Conservation (phyloP, 768 basidiomycete genomes). For the Hysterangium stoloniferum region DNA sequence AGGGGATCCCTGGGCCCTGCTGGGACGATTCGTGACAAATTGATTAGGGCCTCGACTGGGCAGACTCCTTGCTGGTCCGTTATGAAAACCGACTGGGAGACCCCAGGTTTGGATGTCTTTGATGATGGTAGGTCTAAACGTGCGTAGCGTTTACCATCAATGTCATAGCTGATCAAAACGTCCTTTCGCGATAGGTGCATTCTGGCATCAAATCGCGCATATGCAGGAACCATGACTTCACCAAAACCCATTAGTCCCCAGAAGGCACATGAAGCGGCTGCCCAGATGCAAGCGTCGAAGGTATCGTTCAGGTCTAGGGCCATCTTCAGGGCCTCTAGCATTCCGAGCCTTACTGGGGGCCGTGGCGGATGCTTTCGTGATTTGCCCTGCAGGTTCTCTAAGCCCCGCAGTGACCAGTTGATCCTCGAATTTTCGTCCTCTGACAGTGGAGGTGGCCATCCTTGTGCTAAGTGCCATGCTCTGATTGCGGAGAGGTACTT, state of each 20-base stretch:
- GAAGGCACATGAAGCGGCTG: no score
- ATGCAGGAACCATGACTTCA: conserved; percentile 25
- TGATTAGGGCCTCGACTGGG: conserved; percentile 25
- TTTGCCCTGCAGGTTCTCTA: conserved; percentile 18
- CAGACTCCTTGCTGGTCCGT: conserved; percentile 20
- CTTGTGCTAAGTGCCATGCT: conserved; percentile 34
- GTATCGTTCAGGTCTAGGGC: conserved; percentile 21
- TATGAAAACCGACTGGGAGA: conserved; percentile 26
- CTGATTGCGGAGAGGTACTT: conserved; percentile 32
- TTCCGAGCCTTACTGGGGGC: conserved; percentile 27
- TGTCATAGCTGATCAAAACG: conserved; percentile 19
- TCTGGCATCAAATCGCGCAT: conserved; percentile 15
- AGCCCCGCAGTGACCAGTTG: conserved; percentile 24
- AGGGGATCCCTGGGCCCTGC: conserved; percentile 24
- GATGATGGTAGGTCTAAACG: conserved; percentile 26
- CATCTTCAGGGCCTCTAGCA: conserved; percentile 21
- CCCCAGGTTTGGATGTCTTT: conserved; percentile 29
- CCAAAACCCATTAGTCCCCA: conserved; percentile 34
- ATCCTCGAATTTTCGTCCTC: conserved; percentile 17
- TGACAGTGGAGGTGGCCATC: conserved; percentile 28
- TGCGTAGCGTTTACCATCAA: conserved; percentile 22
- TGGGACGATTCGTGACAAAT: conserved; percentile 23
- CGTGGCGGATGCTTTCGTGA: conserved; percentile 18
- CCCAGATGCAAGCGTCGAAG: conserved; percentile 36
- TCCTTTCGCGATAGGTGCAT: conserved; percentile 23